A percentile compares a stretch with the other conserved stretches of the same genome.
Evolutionary conservation across 352 stramenopile genomes (phyloP).

Genomic region (Phytophthora meadii): DNA sequence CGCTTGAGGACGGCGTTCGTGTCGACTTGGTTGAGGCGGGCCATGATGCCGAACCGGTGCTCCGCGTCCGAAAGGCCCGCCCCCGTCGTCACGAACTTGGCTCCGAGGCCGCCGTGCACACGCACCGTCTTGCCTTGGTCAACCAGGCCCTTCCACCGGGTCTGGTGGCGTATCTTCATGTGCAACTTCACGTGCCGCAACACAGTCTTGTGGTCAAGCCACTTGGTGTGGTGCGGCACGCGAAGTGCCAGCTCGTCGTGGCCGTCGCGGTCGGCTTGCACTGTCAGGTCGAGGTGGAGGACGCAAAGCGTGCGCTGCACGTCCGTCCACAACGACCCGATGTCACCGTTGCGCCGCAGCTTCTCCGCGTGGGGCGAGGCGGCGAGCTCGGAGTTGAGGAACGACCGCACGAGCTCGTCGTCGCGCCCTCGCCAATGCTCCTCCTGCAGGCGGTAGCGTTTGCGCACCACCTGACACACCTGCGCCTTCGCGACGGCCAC

Average conservation of each 20-base stretch:
- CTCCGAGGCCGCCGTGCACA: too few relatives aligned
- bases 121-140: slow-evolving; percentile 2
- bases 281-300: not conserved
- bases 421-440: slow-evolving; percentile 17
- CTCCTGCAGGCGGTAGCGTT: slow-evolving; percentile 9
- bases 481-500: slow-evolving; percentile 7
- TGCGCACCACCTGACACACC: slow-evolving; percentile 11
- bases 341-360: slow-evolving; percentile 1
- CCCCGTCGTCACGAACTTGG: too few relatives aligned
- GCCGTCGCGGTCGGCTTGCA: not conserved
- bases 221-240: slow-evolving; percentile 1
- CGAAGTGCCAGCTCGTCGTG: not conserved
- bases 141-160: not conserved
- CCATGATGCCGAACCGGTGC: not conserved
- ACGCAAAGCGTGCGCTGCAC: slow-evolving; percentile 2
- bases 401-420: not conserved
- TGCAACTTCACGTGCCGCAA: slow-evolving; percentile 13
- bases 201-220: slow-evolving; percentile 8
- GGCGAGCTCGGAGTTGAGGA: slow-evolving; percentile 13
- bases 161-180: slow-evolving; percentile 8
- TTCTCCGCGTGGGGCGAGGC: not conserved
- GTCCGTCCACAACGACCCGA: slow-evolving; percentile 18
- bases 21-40: too few relatives aligned
- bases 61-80: too few relatives aligned
- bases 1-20: too few relatives aligned